Base-by-base conservation (phyloP, 2,329 filamentous ascomycete species). In the Xylariales sp. region DNA sequence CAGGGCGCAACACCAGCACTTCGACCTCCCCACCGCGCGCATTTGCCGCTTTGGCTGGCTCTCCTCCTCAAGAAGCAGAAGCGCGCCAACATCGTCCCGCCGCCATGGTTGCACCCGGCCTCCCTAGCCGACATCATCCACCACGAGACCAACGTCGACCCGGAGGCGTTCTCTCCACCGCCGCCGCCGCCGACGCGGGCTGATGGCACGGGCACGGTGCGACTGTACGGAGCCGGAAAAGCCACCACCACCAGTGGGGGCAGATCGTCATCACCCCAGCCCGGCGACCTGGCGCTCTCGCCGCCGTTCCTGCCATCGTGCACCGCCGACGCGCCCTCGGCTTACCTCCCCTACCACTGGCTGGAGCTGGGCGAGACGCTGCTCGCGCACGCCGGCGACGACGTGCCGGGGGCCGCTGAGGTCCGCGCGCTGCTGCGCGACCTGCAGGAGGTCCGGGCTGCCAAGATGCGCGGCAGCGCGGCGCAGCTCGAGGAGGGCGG, bases 31-130 rank as follows among this genome's bases (percentile, higher is more conserved):
- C 83, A 89, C 56, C 81, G 89, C 51, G 77, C 81, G 48, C 72
- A 84, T 28, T 62, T 97, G 1, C 91, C 93, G 0, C 78, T 98
- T 42, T 98, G 93, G 93, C 85, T 98, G 13, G 93, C 93, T 3
- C 76, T 97, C 13, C 81, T 97, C 17, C 81, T 98, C 38, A 97
- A 97, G 65, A 88, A 90, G 46, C 93, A 98, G 65, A 81, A 85
- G 38, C 85, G 93, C 54, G 89, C 89, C 51, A 96, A 95, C 66
- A 95, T 98, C 48, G 71, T 93, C 4, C 83, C 93, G 0, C 93
- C 93, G 7, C 74, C 88, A 13, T 98, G 93, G 93, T 79, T 98
- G 6, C 80, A 85, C 44, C 75, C 85, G 0, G 70, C 82, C 43
- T 85, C 86, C 4, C 80, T 98, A 5, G 72, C 78, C 44, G 72